Conservation (phyloP, 306 rosid species). For the Alnus rubra region DNA sequence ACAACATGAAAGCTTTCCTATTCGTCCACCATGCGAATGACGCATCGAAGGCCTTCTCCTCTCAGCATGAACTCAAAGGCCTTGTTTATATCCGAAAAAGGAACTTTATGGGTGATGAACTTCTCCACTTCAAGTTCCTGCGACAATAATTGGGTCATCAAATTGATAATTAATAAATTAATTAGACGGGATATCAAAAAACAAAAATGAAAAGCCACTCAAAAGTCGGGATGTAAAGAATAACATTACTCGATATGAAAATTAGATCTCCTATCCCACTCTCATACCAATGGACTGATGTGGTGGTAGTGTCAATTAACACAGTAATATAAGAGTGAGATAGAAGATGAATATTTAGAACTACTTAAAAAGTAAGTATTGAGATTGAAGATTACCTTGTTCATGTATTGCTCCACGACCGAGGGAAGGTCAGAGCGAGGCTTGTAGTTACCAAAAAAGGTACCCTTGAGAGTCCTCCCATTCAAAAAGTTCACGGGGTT, state of each 20-base stretch:
- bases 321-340: too few relatives aligned
- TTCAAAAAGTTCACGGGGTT: slow-evolving; percentile 68
- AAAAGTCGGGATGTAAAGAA: too few relatives aligned
- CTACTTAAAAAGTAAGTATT: too few relatives aligned
- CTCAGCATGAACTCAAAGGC: slow-evolving; percentile 71
- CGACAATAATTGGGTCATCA: slow-evolving; percentile 12
- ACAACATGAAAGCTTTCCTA: too few relatives aligned
- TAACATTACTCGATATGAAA: too few relatives aligned
- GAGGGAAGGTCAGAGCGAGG: slow-evolving; percentile 78
- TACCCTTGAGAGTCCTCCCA: slow-evolving; percentile 89
- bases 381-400: slow-evolving; percentile 30
- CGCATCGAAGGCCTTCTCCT: slow-evolving; percentile 66
- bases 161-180: too few relatives aligned
- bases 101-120: slow-evolving; percentile 65
- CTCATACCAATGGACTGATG: too few relatives aligned
- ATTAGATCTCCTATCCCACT: too few relatives aligned
- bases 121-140: slow-evolving; percentile 79
- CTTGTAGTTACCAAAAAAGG: slow-evolving; percentile 91
- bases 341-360: too few relatives aligned
- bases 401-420: slow-evolving; percentile 80
- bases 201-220: background rate
- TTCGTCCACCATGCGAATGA: background rate
- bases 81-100: slow-evolving; percentile 74
- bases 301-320: too few relatives aligned
- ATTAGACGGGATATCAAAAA: too few relatives aligned